Evolutionary conservation across 2,329 filamentous ascomycete genomes (phyloP).

Genomic region (Torrubiella hemipterigena): DNA sequence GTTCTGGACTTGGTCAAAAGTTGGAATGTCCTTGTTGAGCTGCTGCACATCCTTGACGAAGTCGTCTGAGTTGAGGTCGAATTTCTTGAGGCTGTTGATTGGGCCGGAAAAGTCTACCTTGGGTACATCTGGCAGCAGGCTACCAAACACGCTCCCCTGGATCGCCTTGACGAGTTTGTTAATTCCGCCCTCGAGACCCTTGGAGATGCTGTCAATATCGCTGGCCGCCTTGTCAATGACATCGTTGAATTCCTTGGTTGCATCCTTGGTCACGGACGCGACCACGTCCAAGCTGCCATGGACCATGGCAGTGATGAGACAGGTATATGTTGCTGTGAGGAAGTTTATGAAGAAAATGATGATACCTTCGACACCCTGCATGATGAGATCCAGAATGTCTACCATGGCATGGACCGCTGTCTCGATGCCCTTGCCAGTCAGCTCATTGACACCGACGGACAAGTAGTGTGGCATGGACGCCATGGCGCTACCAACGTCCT

Average conservation of each 20-base stretch:
- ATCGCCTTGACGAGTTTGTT: constrained; percentile 33
- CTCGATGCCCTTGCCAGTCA: constrained; percentile 71
- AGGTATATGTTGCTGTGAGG: constrained; percentile 80
- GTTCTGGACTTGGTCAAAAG: constrained; percentile 74
- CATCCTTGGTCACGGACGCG: constrained; percentile 38
- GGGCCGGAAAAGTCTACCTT: constrained; percentile 52
- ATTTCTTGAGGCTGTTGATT: constrained; percentile 54
- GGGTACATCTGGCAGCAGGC: constrained; percentile 32
- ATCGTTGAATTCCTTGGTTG: constrained; percentile 34
- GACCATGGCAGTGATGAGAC: constrained; percentile 74
- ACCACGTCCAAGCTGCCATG: constrained; percentile 66
- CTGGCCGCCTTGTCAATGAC: constrained; percentile 45
- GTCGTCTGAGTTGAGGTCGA: constrained; percentile 54
- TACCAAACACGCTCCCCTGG: constrained; percentile 33
- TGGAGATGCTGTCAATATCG: constrained; percentile 44
- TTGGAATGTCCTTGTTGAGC: constrained; percentile 70
- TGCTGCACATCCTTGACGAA: constrained; percentile 58
- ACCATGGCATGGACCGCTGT: constrained; percentile 71
- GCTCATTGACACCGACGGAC: constrained; percentile 73
- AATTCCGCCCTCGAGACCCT: constrained; percentile 34
- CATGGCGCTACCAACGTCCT: constrained; percentile 88
- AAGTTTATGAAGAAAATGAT: constrained; percentile 89
- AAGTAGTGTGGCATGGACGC: constrained; percentile 98
- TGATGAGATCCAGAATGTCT: constrained; percentile 61
- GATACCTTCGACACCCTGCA: constrained; percentile 77